phyloP scores from a whole-genome alignment of 2,329 filamentous ascomycete genomes.

The Colletotrichum sojae region DNA sequence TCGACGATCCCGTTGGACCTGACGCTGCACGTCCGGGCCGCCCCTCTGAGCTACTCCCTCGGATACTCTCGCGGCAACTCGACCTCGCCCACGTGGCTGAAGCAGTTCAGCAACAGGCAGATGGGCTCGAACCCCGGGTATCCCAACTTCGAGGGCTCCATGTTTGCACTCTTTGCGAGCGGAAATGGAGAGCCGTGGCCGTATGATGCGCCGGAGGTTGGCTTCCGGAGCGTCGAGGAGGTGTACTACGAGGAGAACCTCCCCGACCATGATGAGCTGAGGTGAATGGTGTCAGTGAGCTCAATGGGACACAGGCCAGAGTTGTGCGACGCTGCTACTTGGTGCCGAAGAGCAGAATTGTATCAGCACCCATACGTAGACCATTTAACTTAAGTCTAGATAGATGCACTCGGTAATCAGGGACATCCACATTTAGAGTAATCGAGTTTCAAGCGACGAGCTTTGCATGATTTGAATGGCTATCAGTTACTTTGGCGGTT shows the following conservation, averaged over 20 bases:
- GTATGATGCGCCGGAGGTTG: conserved; percentile 42
- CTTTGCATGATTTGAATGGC: too few relatives aligned
- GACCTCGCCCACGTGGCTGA: conserved; percentile 36
- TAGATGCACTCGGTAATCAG: too few relatives aligned
- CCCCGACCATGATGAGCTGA: conserved; percentile 29
- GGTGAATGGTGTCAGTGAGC: not conserved
- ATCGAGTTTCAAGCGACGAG: too few relatives aligned
- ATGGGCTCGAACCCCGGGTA: conserved; percentile 35
- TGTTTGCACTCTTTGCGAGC: conserved; percentile 45
- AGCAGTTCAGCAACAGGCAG: conserved; percentile 37
- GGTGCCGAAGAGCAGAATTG: not conserved
- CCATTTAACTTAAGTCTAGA: too few relatives aligned
- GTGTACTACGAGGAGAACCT: conserved; percentile 43
- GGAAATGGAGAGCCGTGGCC: conserved; percentile 44
- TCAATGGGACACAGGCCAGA: not conserved
- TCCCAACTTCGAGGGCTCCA: conserved; percentile 44
- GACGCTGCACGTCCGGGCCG: conserved; percentile 43
- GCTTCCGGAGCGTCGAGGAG: conserved; percentile 43
- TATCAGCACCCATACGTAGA: too few relatives aligned
- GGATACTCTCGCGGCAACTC: conserved; percentile 43
- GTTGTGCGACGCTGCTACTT: not conserved
- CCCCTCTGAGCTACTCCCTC: conserved; percentile 43
- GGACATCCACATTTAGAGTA: too few relatives aligned
- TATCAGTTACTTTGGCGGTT: too few relatives aligned
- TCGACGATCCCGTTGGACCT: conserved; percentile 32